Evolutionary conservation across 1,284 basidiomycete genomes (phyloP), one percentile per base, ranked within the genome.

Genomic region (Lentinula novae-zelandiae): DNA sequence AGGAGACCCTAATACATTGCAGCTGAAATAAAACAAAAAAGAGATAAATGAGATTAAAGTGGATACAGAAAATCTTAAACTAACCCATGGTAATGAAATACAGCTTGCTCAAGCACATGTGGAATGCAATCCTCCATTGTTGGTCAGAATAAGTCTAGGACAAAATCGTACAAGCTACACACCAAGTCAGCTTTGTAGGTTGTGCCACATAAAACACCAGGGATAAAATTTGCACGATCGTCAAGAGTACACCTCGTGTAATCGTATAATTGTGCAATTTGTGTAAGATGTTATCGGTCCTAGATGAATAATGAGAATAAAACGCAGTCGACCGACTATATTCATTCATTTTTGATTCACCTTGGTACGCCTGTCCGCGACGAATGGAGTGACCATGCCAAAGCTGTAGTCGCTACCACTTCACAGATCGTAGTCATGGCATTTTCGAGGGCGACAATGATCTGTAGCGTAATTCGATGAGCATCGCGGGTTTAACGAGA

Each of bases 81-180:
- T 36, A 10, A 60, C 58, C 15, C 58, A 60, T 60, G 31, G 58
- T 60, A 5, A 60, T 60, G 2, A 53, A 51, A 38, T 60, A 60
- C 5, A 60, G 22, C 34, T 60, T 60, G 58, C 58, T 60, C 31
- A 53, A 39, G 36, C 31, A 53, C 58, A 60, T 46, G 36, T 60
- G 58, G n/a, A 60, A 60, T 10, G 50, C 51, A 7, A 60, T 33
- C 58, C 58, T 53, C 13, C 9, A 53, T 13, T 7, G 12, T 13
- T 6, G 8, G 9, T 54, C 22, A 53, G 22, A 39, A 12, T 5
- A 36, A 46, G 34, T 15, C 10, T 15, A 17, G 7, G 2, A 31
- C 31, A 17, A 34, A 38, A 38, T 12, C 5, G n/a, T 13, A 38
- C 22, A 3, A 57, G 33, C 7, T 50, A 57, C 56, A n/a, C 36